These are phyloP conservation scores for Verticillium longisporum DNA, from an alignment of 2,329 filamentous ascomycete genomes.

Conservation along the genomic window DNA sequence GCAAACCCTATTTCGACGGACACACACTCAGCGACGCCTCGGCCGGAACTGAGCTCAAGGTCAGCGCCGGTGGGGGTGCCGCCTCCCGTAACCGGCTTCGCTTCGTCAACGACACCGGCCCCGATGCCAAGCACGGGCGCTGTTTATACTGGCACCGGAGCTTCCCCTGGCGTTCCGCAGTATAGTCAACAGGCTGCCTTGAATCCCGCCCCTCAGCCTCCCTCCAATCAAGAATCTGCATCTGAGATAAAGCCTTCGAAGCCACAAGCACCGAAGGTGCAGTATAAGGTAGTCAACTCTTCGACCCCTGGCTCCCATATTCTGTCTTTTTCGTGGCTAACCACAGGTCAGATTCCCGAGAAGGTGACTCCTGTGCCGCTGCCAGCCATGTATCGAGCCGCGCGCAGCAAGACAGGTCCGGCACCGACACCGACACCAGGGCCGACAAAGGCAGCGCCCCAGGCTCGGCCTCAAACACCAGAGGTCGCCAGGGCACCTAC, in stretches of 20 bases:
- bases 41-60: neutral
- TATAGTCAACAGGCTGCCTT: neutral
- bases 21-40: neutral
- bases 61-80: neutral
- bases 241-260: conserved; percentile 1
- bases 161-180: neutral
- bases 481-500: neutral
- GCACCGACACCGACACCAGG: conserved; percentile 1
- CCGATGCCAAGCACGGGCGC: conserved; percentile 15
- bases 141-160: conserved; percentile 6
- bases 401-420: conserved; percentile 22
- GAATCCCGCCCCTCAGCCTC: neutral
- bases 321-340: conserved; percentile 11
- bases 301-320: neutral
- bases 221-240: neutral
- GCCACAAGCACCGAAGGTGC: conserved; percentile 8
- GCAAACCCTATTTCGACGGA: neutral
- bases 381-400: conserved; percentile 34
- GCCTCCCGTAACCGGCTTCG: neutral
- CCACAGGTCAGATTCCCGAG: conserved; percentile 22
- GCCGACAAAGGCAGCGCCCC: neutral
- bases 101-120: conserved; percentile 4
- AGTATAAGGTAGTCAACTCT: conserved; percentile 16
- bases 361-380: conserved; percentile 38
- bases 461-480: neutral